phyloP scores from a whole-genome alignment of 352 stramenopile species.

The Phytopythium oedochilum region DNA sequence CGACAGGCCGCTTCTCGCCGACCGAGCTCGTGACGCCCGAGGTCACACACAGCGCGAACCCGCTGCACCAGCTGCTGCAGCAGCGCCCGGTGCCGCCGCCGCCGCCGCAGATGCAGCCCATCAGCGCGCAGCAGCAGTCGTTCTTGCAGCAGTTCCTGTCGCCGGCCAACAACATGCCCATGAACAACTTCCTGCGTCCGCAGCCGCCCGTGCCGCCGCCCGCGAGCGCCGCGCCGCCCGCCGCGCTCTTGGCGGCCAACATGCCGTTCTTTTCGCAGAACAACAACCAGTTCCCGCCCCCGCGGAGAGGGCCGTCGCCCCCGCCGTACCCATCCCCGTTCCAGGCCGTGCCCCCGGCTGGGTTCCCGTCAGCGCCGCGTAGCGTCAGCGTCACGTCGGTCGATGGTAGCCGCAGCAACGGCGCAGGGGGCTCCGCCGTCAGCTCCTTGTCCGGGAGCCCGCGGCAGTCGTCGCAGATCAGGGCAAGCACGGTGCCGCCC shows the following conservation, averaged over 20 bases:
- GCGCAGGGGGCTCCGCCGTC: conserved; percentile 25
- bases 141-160: conserved; percentile 61
- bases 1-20: conserved; percentile 39
- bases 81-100: conserved; percentile 33
- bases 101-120: conserved; percentile 17
- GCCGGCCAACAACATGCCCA: conserved; percentile 21
- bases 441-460: conserved; percentile 42
- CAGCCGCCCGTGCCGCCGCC: conserved; percentile 27
- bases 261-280: conserved; percentile 19
- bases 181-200: conserved; percentile 24
- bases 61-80: conserved; percentile 62
- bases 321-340: conserved; percentile 27
- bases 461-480: conserved; percentile 14
- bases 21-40: conserved; percentile 54
- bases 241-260: conserved; percentile 21
- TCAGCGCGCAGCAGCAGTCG: conserved; percentile 32
- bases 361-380: conserved; percentile 26
- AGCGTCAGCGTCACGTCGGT: conserved; percentile 30
- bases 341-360: conserved; percentile 29
- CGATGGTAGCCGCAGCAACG: conserved; percentile 31
- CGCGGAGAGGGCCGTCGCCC: conserved; percentile 16
- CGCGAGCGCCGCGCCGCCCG: conserved; percentile 16
- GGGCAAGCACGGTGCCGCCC: conserved; percentile 23
- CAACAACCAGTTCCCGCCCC: conserved; percentile 21
- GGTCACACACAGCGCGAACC: conserved; percentile 60